Conservation (phyloP, 495 filamentous ascomycete species). For the Bathelium albidoporum region DNA sequence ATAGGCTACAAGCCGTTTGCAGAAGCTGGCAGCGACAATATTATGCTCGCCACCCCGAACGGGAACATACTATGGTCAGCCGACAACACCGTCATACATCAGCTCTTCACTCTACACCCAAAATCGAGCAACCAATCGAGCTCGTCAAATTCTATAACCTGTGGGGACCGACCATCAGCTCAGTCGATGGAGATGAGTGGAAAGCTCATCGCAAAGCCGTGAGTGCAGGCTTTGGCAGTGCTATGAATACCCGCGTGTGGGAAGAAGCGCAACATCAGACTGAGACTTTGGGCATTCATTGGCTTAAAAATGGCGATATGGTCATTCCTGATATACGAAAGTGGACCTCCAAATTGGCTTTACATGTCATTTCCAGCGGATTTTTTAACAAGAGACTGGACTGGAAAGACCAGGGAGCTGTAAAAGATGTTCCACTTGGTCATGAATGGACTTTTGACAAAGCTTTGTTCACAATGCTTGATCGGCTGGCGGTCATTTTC, state of each 20-base stretch:
- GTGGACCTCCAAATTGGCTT: slow-evolving; percentile 4
- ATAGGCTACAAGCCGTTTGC: slow-evolving; percentile 5
- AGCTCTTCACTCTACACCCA: slow-evolving; percentile 5
- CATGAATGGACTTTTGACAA: background rate
- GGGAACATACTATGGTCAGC: slow-evolving; percentile 8
- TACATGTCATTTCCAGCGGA: slow-evolving; percentile 7
- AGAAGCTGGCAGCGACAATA: background rate
- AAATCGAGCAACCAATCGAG: slow-evolving; percentile 1
- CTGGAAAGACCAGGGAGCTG: background rate
- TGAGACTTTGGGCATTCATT: background rate
- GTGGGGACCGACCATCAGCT: slow-evolving; percentile 2
- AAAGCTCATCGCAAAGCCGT: slow-evolving; percentile 8
- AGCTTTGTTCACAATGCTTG: slow-evolving; percentile 6
- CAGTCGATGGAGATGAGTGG: slow-evolving; percentile 9
- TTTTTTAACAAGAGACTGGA: slow-evolving; percentile 11
- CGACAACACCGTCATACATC: background rate
- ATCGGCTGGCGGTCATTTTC: slow-evolving; percentile 4
- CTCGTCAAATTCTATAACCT: slow-evolving; percentile 1
- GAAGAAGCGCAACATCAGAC: slow-evolving; percentile 6
- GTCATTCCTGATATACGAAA: background rate
- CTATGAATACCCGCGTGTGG: slow-evolving; percentile 5
- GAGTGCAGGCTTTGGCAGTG: background rate
- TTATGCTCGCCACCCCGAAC: slow-evolving; percentile 6
- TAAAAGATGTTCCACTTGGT: background rate
- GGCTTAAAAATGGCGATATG: background rate